Percentiles rank a stretch among this genome's conserved stretches.
These are phyloP conservation scores for Backusella australiensis DNA, from an alignment of 192 early-diverging fungal genomes.

Conservation along the genomic window DNA sequence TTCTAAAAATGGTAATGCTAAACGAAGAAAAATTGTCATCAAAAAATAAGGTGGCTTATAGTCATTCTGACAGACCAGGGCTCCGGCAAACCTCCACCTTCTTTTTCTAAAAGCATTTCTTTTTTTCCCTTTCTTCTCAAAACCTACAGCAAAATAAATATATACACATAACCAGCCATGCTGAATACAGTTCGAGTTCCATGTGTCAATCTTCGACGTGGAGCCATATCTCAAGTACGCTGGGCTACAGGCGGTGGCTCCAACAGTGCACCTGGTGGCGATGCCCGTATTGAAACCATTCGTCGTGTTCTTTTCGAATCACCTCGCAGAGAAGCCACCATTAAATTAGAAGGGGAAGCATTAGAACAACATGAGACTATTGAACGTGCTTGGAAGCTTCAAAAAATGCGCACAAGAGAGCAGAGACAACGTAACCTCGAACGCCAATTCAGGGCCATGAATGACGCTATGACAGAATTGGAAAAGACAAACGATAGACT, in stretches of 20 bases:
- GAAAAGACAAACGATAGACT: constrained; percentile 56
- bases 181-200: constrained; percentile 9
- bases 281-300: constrained; percentile 67
- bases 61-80: background rate
- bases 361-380: constrained; percentile 67
- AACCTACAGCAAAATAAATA: background rate
- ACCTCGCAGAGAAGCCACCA: constrained; percentile 36
- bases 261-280: constrained; percentile 38
- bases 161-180: background rate
- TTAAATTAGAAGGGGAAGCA: constrained; percentile 51
- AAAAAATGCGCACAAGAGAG: constrained; percentile 48
- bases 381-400: constrained; percentile 66
- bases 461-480: constrained; percentile 62
- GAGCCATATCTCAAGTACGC: background rate
- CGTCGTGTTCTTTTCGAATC: constrained; percentile 68
- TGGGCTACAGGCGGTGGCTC: constrained; percentile 1
- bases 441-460: constrained; percentile 62
- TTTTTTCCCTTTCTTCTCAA: background rate
- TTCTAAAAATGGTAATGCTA: background rate
- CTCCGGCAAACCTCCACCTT: background rate
- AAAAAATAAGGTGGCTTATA: background rate
- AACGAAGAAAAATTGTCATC: background rate
- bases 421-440: constrained; percentile 43
- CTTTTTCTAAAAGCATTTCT: background rate
- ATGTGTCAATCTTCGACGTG: background rate